Base-by-base conservation (phyloP, 2,329 filamentous ascomycete genomes). In the Fusarium oxysporum region DNA sequence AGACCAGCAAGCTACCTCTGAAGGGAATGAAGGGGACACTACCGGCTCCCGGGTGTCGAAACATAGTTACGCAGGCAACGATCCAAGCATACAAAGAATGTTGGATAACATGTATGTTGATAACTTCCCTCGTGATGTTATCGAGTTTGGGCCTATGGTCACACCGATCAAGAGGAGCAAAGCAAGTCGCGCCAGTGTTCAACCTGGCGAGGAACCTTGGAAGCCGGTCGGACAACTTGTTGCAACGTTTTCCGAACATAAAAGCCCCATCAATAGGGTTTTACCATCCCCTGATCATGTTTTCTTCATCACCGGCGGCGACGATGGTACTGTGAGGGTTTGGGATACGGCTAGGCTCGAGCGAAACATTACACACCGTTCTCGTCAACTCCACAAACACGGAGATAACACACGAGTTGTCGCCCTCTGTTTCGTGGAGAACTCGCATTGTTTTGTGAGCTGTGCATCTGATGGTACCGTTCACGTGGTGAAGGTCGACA, bases 341-440 rank as follows among this genome's bases (percentile, higher is more conserved):
- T 99, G 96, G 96, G 96, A 99, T 82, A 92, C 94, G 32, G 91
- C 91, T 32, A 89, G 96, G 30, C 87, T 99, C 11, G 96, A 99
- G 82, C 92, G 95, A 48, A 98, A 98, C 79, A 90, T 98, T 55
- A 92, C 93, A 0, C 93, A 97, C 77, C 90, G 95, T 47, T 95
- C 96, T 33, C 89, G 96, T 28, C 93, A 97, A 78, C 97, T 93
- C 0, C 92, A 98, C 82, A 91, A 88, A 64, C 93, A 98, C 76
- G 88, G 88, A 0, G 83, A 89, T 2, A 92, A 91, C 4, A 88
- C 91, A 1, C 92, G 90, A 66, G 92, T 98, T 5, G 91, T 94
- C 35, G 92, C 93, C 19, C 82, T 99, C 28, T 95, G 94, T 75
- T 98, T 99, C 79, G 90, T 99, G 43, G 95, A 98, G 78, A 93